phyloP scores from a whole-genome alignment of 192 early-diverging fungal genomes.

The Allomyces macrogynus region DNA sequence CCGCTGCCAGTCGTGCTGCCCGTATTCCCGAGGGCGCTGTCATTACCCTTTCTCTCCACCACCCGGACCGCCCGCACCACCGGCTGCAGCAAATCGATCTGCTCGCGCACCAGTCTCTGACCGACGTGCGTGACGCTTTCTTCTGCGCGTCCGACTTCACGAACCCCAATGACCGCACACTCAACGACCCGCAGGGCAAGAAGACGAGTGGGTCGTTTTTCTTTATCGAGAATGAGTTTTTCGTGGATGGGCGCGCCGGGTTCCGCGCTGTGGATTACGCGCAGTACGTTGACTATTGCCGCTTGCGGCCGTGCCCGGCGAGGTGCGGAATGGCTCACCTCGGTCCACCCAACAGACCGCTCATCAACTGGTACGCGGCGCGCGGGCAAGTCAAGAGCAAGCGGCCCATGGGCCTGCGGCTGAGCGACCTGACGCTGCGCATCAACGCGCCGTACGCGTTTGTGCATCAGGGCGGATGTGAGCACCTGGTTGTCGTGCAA shows the following conservation, averaged over 20 bases:
- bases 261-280: conserved; percentile 39
- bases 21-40: too few species aligned
- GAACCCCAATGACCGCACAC: conserved; percentile 17
- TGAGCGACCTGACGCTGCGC: conserved; percentile 40
- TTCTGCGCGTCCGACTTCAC: conserved; percentile 47
- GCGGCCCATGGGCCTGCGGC: conserved; percentile 35
- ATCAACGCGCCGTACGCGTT: conserved; percentile 47
- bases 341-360: conserved; percentile 14
- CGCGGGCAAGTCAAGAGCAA: conserved; percentile 23
- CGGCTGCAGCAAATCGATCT: conserved; percentile 42
- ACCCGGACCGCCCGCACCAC: conserved; percentile 22
- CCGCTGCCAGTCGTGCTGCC: too few species aligned
- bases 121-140: conserved; percentile 45
- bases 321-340: background rate
- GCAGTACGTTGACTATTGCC: conserved; percentile 13
- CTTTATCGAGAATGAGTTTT: conserved; percentile 56
- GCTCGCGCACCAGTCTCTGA: conserved; percentile 44
- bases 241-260: conserved; percentile 40
- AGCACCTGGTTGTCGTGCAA: conserved; percentile 49
- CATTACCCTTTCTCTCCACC: conserved; percentile 5
- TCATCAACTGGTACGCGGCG: conserved; percentile 46
- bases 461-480: conserved; percentile 58
- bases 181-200: conserved; percentile 20
- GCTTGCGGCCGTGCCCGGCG: background rate
- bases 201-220: conserved; percentile 48